A percentile compares a stretch with the other conserved stretches of the same genome.
Evolutionary conservation across 208 protist species (phyloP).

Genomic region (Acanthamoeba castellanii): DNA sequence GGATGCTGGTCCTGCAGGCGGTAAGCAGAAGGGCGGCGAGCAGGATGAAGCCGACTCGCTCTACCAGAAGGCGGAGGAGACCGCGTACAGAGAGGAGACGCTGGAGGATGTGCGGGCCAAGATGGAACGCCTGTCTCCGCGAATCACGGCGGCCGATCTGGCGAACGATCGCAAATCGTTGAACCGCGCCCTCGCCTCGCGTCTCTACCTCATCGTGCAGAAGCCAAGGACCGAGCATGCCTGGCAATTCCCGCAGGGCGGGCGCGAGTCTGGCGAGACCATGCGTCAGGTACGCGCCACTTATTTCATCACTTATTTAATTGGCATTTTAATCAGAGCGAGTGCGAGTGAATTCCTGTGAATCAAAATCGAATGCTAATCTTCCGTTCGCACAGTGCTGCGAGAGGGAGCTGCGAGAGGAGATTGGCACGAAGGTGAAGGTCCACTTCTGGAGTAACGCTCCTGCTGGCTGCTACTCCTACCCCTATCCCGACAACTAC

Average conservation of each 20-base stretch:
- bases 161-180: conserved; percentile 64
- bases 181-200: conserved; percentile 8
- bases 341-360: not conserved
- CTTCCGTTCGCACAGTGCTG: conserved; percentile 15
- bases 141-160: not conserved
- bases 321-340: not conserved
- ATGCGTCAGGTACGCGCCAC: conserved; percentile 31
- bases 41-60: conserved; percentile 40
- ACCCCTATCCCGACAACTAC: not conserved
- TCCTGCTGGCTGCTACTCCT: conserved; percentile 25
- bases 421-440: not conserved
- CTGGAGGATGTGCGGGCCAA: conserved; percentile 58
- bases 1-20: not conserved
- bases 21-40: not conserved
- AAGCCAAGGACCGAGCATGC: conserved; percentile 64
- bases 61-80: conserved; percentile 50
- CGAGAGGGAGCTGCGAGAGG: conserved; percentile 69
- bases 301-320: conserved; percentile 5
- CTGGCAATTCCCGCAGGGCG: conserved; percentile 79
- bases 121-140: conserved; percentile 40
- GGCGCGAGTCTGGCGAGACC: conserved; percentile 53
- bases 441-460: conserved; percentile 52
- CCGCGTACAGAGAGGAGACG: not conserved
- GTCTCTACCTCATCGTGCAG: conserved; percentile 74
- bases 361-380: not conserved